Conservation (phyloP, 805 yeast species). For the Cyberlindnera mycetangii region DNA sequence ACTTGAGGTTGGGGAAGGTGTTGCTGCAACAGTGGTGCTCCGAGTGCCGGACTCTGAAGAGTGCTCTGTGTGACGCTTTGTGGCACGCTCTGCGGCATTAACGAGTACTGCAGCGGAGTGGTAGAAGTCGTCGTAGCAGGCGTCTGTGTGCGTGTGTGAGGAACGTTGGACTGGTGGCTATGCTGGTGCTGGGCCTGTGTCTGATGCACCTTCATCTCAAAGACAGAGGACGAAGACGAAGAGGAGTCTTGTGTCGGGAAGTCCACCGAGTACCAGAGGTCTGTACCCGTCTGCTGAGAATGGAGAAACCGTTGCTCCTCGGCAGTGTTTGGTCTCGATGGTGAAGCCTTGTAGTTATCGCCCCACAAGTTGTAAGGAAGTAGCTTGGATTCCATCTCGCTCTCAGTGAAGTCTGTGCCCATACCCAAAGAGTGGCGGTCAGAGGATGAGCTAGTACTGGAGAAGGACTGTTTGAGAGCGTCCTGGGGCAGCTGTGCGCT, state of each 20-base stretch:
- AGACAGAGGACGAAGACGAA: constrained; percentile 13
- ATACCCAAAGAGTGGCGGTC: constrained; percentile 1
- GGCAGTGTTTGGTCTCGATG: constrained; percentile 9
- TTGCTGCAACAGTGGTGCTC: constrained; percentile 3
- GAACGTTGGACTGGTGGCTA: background rate
- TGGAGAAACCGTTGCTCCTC: constrained; percentile 16
- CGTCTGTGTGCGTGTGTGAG: constrained; percentile 4
- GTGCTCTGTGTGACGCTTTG: background rate
- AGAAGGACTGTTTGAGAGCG: constrained; percentile 9
- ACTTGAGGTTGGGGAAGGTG: constrained; percentile 1
- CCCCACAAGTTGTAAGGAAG: constrained; percentile 36
- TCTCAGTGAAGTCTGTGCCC: constrained; percentile 22
- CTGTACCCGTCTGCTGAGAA: constrained; percentile 9
- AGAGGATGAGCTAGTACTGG: constrained; percentile 4
- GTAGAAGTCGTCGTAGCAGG: background rate
- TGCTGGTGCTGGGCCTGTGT: background rate
- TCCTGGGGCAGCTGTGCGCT: constrained; percentile 3
- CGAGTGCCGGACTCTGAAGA: constrained; percentile 1
- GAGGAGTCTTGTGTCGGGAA: constrained; percentile 2
- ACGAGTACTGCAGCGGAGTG: background rate
- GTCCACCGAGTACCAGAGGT: constrained; percentile 15
- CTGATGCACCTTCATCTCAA: constrained; percentile 18
- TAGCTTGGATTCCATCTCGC: constrained; percentile 26
- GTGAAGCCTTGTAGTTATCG: constrained; percentile 12
- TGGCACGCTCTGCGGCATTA: background rate